phyloP scores from a whole-genome alignment of 768 basidiomycete species.

The Lactifluus piperatus region DNA sequence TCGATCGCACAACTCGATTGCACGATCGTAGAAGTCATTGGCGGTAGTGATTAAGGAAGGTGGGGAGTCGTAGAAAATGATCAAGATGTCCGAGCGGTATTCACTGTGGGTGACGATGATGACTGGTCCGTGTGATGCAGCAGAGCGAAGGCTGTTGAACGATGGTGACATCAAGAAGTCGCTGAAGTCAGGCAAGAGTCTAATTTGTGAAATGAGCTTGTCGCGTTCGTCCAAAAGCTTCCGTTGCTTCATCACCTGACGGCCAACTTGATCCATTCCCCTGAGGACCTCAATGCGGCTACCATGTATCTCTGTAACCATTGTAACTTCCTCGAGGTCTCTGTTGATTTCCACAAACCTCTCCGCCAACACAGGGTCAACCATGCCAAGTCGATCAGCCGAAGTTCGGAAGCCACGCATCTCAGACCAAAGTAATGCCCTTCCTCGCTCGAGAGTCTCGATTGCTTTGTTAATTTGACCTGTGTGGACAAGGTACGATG shows the following conservation, averaged over 20 bases:
- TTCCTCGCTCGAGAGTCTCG: too few species aligned
- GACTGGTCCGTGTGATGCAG: too few species aligned
- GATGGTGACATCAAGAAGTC: too few species aligned
- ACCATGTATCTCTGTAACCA: not conserved
- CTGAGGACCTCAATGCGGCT: too few species aligned
- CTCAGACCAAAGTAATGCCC: too few species aligned
- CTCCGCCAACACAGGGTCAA: not conserved
- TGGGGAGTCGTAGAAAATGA: too few species aligned
- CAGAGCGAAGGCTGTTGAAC: too few species aligned
- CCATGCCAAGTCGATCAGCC: not conserved
- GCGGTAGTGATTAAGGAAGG: too few species aligned
- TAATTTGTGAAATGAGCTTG: not conserved
- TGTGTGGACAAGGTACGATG: not conserved
- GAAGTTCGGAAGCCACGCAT: not conserved
- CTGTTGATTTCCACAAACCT: not conserved
- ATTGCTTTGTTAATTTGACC: not conserved
- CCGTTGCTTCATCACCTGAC: not conserved
- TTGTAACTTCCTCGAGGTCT: not conserved
- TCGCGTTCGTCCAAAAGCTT: not conserved
- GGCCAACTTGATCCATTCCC: not conserved
- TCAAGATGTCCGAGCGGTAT: too few species aligned
- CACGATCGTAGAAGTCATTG: too few species aligned
- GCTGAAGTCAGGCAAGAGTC: not conserved
- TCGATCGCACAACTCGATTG: too few species aligned
- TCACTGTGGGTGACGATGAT: too few species aligned